Evolutionary conservation across 306 rosid species (phyloP).

Genomic region (Cucumis melo): DNA sequence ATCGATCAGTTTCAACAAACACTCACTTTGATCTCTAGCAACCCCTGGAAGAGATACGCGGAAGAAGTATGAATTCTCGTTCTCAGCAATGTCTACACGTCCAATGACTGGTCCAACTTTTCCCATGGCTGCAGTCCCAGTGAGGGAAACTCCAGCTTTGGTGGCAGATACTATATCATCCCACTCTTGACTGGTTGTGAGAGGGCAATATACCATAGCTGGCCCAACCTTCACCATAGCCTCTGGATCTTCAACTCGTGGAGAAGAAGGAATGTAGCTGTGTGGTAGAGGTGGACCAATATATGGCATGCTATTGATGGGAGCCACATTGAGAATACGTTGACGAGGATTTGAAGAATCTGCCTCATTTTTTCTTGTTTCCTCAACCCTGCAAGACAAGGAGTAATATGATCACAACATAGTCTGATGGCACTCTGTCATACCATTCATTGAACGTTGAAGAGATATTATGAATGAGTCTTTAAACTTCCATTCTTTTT

Average conservation of each 20-base stretch:
- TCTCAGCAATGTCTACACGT: slow-evolving; percentile 66
- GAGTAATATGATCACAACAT: not conserved
- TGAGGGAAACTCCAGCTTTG: slow-evolving; percentile 41
- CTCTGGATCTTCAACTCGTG: slow-evolving; percentile 17
- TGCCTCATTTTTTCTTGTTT: slow-evolving; percentile 5
- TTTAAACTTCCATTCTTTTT: not conserved
- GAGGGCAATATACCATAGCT: slow-evolving; percentile 46
- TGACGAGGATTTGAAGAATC: slow-evolving; percentile 19
- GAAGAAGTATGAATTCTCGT: slow-evolving; percentile 50
- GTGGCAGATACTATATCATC: slow-evolving; percentile 39
- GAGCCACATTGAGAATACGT: slow-evolving; percentile 22
- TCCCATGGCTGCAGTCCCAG: slow-evolving; percentile 60
- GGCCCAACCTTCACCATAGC: slow-evolving; percentile 26
- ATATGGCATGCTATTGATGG: slow-evolving; percentile 33
- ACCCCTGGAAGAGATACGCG: slow-evolving; percentile 77
- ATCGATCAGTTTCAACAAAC: slow-evolving; percentile 3
- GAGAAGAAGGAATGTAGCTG: slow-evolving; percentile 20
- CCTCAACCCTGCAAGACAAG: not conserved
- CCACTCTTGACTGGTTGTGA: slow-evolving; percentile 39
- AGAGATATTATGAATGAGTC: not conserved
- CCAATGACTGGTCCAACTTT: slow-evolving; percentile 57
- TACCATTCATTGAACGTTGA: not conserved
- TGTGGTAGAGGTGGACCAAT: slow-evolving; percentile 26
- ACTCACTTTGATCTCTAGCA: slow-evolving; percentile 77
- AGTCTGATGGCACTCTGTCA: not conserved